These are phyloP conservation scores for Puccinia novopanici DNA, from an alignment of 1,284 basidiomycete genomes.

Conservation along the genomic window DNA sequence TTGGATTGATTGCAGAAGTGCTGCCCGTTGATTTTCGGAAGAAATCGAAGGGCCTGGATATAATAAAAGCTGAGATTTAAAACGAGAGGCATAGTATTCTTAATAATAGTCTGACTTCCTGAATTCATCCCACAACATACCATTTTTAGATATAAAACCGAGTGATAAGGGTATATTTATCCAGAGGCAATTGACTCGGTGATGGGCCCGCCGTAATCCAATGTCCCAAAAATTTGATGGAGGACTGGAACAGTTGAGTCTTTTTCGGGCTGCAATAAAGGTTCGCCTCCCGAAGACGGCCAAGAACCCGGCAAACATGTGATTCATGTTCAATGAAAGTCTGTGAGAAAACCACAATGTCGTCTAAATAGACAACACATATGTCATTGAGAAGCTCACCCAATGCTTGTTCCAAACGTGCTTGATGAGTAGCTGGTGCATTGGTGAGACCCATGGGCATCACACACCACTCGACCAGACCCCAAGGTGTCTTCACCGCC, in stretches of 20 bases:
- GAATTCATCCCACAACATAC: too few species aligned
- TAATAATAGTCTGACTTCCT: not conserved
- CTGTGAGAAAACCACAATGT: conserved; percentile 63
- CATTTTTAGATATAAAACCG: conserved; percentile 9
- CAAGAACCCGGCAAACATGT: not conserved
- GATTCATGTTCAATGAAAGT: conserved; percentile 59
- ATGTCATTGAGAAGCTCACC: conserved; percentile 61
- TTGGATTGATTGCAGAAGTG: conserved; percentile 31
- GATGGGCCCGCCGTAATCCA: not conserved
- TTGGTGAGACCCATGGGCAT: conserved; percentile 60
- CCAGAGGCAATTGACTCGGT: not conserved
- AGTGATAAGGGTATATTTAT: not conserved
- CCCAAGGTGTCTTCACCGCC: conserved; percentile 61
- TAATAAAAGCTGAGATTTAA: conserved; percentile 17
- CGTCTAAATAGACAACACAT: conserved; percentile 63
- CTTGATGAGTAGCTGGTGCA: conserved; percentile 59
- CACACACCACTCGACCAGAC: conserved; percentile 58
- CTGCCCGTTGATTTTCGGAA: conserved; percentile 26
- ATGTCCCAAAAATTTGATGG: not conserved
- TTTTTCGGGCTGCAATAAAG: conserved; percentile 39
- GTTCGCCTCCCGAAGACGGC: not conserved
- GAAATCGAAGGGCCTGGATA: conserved; percentile 39
- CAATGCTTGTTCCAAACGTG: conserved; percentile 59
- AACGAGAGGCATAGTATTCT: not conserved
- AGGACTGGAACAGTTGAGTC: not conserved